Base-by-base conservation (phyloP, 2,329 filamentous ascomycete species). In the Aspergillus spinulosporus region DNA sequence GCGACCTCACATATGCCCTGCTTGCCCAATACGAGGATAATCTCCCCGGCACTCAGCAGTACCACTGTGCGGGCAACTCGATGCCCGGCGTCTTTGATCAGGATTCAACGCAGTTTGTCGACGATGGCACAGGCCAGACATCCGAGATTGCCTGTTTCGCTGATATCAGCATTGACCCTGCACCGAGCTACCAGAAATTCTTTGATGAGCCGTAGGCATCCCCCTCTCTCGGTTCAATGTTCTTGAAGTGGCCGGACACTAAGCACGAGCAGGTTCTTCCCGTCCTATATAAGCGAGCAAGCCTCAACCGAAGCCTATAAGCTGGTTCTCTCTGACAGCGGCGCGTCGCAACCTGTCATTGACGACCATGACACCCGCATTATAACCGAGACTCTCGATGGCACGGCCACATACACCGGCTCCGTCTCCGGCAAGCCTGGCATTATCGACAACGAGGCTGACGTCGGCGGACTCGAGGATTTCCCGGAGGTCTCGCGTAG, bases 61-160 rank as follows among this genome's bases (percentile, higher is more conserved):
- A 59, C 31, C 9, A 59, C 44, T 59, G 56, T 26, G 49, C 49
- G 2, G 52, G 56, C 0, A 59, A 56, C 37, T 59, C 56, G 1
- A 59, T 59, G 56, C 56, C 44, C 9, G 49, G 43, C 0, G 36
- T 50, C 5, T 56, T 59, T 34, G 52, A 56, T 39, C 52, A 59
- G 14, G 52, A 59, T 29, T 59, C 56, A 2, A 9, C 36, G 21
- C 56, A 59, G n/a, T 52, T 49, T 12, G 29, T 50, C 9, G 52
- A 42, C 2, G 52, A 59, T 15, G 52, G 56, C 2, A 37, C 44
- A 3, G 37, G 43, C 1, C 49, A 59, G 44, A 56, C 52, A 2
- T 50, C 52, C 6, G 14, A 53, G n/a, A 59, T 59, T 6, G 56
- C 56, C 21, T 59, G 56, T 49, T 59, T 36, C 39, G 56, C 56